Conservation (phyloP, 2,329 filamentous ascomycete genomes). For the Clonostachys rosea region DNA sequence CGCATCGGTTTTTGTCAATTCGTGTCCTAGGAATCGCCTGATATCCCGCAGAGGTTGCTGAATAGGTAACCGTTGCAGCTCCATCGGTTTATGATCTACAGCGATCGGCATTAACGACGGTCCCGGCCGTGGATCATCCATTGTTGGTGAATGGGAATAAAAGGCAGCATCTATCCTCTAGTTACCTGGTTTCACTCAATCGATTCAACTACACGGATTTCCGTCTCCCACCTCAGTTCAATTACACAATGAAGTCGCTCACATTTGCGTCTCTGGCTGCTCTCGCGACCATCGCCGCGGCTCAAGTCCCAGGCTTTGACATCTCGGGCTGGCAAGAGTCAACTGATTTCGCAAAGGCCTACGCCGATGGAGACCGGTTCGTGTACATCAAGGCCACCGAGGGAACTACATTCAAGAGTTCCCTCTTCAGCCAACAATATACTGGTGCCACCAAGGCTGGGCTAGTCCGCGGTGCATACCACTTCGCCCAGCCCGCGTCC, state of each 20-base stretch:
- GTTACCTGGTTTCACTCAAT: no score
- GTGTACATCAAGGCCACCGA: constrained; percentile 47
- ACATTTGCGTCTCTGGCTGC: background rate
- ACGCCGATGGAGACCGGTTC: constrained; percentile 30
- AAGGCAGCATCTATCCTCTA: no score
- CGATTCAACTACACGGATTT: background rate
- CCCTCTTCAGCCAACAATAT: constrained; percentile 41
- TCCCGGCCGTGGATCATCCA: no score
- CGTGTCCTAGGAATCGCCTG: no score
- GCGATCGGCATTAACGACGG: no score
- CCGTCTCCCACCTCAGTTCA: background rate
- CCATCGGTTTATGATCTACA: no score
- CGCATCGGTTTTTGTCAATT: no score
- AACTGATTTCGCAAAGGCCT: constrained; percentile 28
- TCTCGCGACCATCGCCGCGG: constrained; percentile 7
- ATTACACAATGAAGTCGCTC: constrained; percentile 5
- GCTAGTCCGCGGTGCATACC: constrained; percentile 49
- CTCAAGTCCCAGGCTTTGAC: constrained; percentile 31
- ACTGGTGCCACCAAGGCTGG: constrained; percentile 40
- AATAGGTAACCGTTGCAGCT: no score
- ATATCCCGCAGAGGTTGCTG: no score
- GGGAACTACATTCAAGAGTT: constrained; percentile 36
- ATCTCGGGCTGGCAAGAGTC: constrained; percentile 30
- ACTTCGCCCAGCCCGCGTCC: constrained; percentile 43
- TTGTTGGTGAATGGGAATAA: no score